Evolutionary conservation across 1,284 basidiomycete species (phyloP).

Genomic region (Vanrija sp.): DNA sequence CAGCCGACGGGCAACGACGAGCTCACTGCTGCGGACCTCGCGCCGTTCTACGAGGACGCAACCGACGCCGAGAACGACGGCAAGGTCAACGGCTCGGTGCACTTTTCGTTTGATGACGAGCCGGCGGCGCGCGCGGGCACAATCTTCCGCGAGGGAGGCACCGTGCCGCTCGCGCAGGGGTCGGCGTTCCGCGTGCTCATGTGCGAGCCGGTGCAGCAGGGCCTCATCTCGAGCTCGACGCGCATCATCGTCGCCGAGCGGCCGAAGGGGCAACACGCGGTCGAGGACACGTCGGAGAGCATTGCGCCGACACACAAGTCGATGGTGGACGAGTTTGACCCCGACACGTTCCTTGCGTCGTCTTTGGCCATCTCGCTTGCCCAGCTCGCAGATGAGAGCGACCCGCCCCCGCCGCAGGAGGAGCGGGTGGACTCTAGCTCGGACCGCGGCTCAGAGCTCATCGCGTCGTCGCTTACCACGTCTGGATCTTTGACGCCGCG

Average conservation of each 20-base stretch:
- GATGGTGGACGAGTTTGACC: slow-evolving; percentile 34
- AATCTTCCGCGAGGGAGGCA: slow-evolving; percentile 11
- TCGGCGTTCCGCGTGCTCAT: slow-evolving; percentile 43
- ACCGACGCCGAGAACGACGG: slow-evolving; percentile 2
- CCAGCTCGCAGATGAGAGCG: slow-evolving; percentile 29
- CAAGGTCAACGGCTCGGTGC: slow-evolving; percentile 10
- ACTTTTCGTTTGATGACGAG: slow-evolving; percentile 9
- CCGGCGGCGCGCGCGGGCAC: slow-evolving; percentile 3
- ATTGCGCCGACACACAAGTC: slow-evolving; percentile 29
- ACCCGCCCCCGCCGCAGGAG: slow-evolving; percentile 11
- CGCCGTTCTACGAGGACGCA: slow-evolving; percentile 11
- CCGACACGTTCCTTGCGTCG: slow-evolving; percentile 22
- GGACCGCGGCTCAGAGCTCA: slow-evolving; percentile 21
- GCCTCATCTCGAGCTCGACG: slow-evolving; percentile 56
- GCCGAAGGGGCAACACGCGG: slow-evolving; percentile 6
- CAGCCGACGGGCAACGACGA: slow-evolving; percentile 25
- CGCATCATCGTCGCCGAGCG: slow-evolving; percentile 56
- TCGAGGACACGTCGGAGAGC: slow-evolving; percentile 22
- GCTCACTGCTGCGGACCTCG: slow-evolving; percentile 23
- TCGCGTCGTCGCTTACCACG: slow-evolving; percentile 19
- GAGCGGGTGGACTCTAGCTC: background rate
- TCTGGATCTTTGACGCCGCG: slow-evolving; percentile 46
- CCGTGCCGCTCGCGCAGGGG: slow-evolving; percentile 8
- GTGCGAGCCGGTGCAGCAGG: slow-evolving; percentile 68
- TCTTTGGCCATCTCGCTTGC: slow-evolving; percentile 17